Base-by-base conservation (phyloP, 306 rosid genomes). In the Arachis hypogaea region DNA sequence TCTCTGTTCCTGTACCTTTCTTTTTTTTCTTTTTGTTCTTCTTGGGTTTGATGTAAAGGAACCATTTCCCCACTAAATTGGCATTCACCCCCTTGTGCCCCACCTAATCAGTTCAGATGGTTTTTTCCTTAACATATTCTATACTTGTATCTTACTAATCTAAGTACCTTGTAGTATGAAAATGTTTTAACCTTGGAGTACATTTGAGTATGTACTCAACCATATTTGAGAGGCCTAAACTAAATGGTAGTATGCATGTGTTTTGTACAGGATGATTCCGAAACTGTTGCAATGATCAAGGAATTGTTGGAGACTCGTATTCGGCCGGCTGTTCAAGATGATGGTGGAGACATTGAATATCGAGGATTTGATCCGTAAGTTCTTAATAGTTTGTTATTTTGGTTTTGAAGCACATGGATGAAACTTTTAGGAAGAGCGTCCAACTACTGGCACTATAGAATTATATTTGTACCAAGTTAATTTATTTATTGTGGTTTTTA, bases 261-360 rank as follows among this genome's bases (percentile, higher is more conserved):
- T 76, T 57, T 57, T 66, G 11, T 81, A 46, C 81, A 91, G 98
- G 96, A 89, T 86, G 98, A 94, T 89, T 94, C 98, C 69, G 98
- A 94, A 84, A 87, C 77, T 6, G 93, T 94, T 75, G 96, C 98
- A 1, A 94, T 94, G 98, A 94, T 94, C 86, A 94, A 94, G 84
- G 98, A 94, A 75, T 78, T 94, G 71, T 77, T 94, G 74, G 98
- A 94, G 83, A 94, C 97, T 57, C 97, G 97, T 42, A 89, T 94
- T 72, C 86, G 98, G 63, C 98, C 98, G 12, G 88, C 97, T 7
- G 98, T 94, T 63, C 97, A 91, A 85, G 98, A 91, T 78, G 98
- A 94, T 77, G 98, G 98, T 36, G 98, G 98, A 66, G 98, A 94
- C 82, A 94, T 94, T 77, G 98, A 86, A 65, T 94, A 88, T 78